These are phyloP conservation scores for Penicillium olsonii DNA, from an alignment of 2,329 filamentous ascomycete genomes.

Conservation along the genomic window DNA sequence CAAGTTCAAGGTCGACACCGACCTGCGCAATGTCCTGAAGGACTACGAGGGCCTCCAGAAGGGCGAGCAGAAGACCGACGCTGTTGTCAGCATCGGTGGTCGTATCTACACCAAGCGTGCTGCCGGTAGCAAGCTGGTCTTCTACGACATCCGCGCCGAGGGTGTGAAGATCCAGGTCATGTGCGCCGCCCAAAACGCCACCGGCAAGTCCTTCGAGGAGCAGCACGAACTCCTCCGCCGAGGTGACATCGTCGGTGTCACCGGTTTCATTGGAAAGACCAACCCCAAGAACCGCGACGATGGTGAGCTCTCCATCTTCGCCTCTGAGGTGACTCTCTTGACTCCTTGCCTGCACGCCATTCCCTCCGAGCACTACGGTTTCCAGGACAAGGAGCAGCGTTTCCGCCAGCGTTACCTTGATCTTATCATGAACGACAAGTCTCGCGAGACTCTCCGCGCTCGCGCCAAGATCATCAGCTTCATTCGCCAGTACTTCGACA, in stretches of 20 bases:
- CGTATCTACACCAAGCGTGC: conserved; percentile 87
- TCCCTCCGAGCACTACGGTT: conserved; percentile 82
- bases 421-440: conserved; percentile 92
- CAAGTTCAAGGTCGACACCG: conserved; percentile 85
- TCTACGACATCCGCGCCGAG: conserved; percentile 82
- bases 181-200: conserved; percentile 80
- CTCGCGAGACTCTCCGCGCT: conserved; percentile 79
- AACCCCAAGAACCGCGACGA: conserved; percentile 85
- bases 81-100: conserved; percentile 74
- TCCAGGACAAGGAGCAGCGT: conserved; percentile 92
- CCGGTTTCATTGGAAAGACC: conserved; percentile 81
- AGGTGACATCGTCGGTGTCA: conserved; percentile 89
- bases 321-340: conserved; percentile 79
- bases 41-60: conserved; percentile 79
- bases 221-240: conserved; percentile 88
- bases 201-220: conserved; percentile 72
- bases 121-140: conserved; percentile 80
- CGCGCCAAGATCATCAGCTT: conserved; percentile 86
- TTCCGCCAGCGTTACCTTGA: conserved; percentile 94
- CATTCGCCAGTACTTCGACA: conserved; percentile 85
- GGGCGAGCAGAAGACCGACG: conserved; percentile 77
- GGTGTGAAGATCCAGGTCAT: conserved; percentile 85
- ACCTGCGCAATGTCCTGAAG: conserved; percentile 75
- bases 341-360: conserved; percentile 90
- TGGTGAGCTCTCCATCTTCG: conserved; percentile 93